A percentile compares a stretch with the other conserved stretches of the same genome.
Evolutionary conservation across 164 flowering plant species (phyloP).

Genomic region (Sedum album): DNA sequence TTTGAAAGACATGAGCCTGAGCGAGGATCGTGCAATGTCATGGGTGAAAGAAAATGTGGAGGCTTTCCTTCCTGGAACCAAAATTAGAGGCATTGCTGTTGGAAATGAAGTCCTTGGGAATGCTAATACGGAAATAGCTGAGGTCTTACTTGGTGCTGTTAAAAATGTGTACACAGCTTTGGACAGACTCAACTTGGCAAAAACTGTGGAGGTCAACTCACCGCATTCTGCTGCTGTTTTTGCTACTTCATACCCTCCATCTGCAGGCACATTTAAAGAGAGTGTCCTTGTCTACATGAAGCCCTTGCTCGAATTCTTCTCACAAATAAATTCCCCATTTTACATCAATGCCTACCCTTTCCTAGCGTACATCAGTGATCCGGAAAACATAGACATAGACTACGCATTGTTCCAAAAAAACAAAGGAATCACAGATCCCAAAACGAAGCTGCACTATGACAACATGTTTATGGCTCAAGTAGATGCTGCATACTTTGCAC

Average conservation of each 20-base stretch:
- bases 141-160: slow-evolving; percentile 56
- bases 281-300: slow-evolving; percentile 46
- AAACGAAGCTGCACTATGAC: slow-evolving; percentile 68
- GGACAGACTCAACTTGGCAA: too few species aligned
- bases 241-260: slow-evolving; percentile 63
- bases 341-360: slow-evolving; percentile 81
- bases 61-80: slow-evolving; percentile 54
- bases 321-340: slow-evolving; percentile 53
- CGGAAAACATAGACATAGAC: slow-evolving; percentile 49
- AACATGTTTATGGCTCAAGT: slow-evolving; percentile 80
- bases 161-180: too few species aligned
- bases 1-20: slow-evolving; percentile 51
- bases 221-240: slow-evolving; percentile 77
- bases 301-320: slow-evolving; percentile 66
- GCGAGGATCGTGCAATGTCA: slow-evolving; percentile 48
- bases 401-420: slow-evolving; percentile 59
- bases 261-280: slow-evolving; percentile 54
- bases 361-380: slow-evolving; percentile 63
- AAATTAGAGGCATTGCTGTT: slow-evolving; percentile 62
- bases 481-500: slow-evolving; percentile 70
- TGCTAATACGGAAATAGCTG: slow-evolving; percentile 35
- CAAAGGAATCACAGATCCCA: slow-evolving; percentile 47
- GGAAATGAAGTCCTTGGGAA: slow-evolving; percentile 76
- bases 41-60: slow-evolving; percentile 71
- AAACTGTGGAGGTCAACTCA: slow-evolving; percentile 17